These are phyloP conservation scores for Perkinsela sp. DNA, from an alignment of 208 protist genomes.

Conservation along the genomic window DNA sequence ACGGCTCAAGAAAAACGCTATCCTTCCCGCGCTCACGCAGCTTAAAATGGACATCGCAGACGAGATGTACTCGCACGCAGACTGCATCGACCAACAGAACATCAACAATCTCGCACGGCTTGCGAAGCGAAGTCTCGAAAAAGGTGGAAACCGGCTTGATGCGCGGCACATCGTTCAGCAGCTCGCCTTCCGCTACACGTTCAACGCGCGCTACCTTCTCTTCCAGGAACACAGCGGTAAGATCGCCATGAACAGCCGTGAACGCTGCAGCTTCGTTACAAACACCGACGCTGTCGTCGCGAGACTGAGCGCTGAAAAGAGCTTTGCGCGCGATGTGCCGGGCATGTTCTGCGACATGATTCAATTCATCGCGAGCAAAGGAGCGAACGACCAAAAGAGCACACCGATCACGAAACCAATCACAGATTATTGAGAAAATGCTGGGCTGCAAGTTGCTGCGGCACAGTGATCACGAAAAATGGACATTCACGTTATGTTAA, in stretches of 20 bases:
- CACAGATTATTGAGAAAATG: too few species aligned
- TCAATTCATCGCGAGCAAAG: neutral
- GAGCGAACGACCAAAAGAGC: too few species aligned
- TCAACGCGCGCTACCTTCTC: neutral
- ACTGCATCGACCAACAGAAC: neutral
- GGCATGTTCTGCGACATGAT: neutral
- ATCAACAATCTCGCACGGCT: neutral
- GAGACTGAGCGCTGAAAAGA: neutral
- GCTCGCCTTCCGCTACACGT: neutral
- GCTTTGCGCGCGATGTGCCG: neutral
- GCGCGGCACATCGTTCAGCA: neutral
- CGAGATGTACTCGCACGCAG: neutral
- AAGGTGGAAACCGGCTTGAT: neutral
- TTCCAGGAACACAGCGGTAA: slow-evolving; percentile 1
- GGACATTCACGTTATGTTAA: too few species aligned
- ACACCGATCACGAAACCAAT: too few species aligned
- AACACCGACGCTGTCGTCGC: neutral
- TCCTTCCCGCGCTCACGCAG: neutral
- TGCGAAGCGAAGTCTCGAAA: neutral
- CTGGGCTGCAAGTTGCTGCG: too few species aligned
- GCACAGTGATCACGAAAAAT: too few species aligned
- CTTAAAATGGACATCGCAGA: neutral
- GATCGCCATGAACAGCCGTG: neutral
- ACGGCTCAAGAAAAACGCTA: neutral
- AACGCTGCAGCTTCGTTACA: neutral